Base-by-base conservation (phyloP, 2,329 filamentous ascomycete genomes). In the Arthroderma uncinatum region DNA sequence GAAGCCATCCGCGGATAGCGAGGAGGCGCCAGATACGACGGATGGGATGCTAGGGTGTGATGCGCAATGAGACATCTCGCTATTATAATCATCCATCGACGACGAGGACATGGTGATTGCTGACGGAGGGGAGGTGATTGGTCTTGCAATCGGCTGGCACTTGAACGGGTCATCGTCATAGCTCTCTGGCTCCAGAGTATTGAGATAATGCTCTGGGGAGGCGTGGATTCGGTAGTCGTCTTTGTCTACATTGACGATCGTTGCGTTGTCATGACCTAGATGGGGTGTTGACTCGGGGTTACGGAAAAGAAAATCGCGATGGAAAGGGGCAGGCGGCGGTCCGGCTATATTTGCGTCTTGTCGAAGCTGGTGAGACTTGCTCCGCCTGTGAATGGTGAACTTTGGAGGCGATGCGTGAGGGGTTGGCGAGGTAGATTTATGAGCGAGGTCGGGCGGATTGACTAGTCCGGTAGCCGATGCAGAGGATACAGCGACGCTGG, bases 1-100 rank as follows among this genome's bases (percentile, higher is more conserved):
- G 10, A 64, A 63, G 0, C 68, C 68, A 55, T 75, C 73, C 6
- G 68, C 70, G 9, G 73, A 76, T 25, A 75, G 67, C 21, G 74
- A 76, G 0, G 74, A 76, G 10, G 73, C 74, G 28, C 72, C 73
- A 0, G 74, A 76, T 14, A 73, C 62, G 14, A 74, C 72, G 9
- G 74, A 73, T 2, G 73, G 73, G 34, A 76, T 74, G 61, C 74
- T 76, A 3, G 73, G 74, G 59, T 76, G 73, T 7, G 74, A 76
- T 40, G 73, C 71, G 62, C 72, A 75, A 54, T 75, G 73, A 28
- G 74, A 76, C 64, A 76, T 75, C 54, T 73, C 74, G 52, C 74
- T 76, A 34, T 69, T 70, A 44, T 69, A 73, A 55, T 75, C 73
- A 55, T 73, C 74, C 34, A 71, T 69, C n/a, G 73, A 73, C 1